phyloP scores from a whole-genome alignment of 139 green algal genomes.

The Chara braunii region DNA sequence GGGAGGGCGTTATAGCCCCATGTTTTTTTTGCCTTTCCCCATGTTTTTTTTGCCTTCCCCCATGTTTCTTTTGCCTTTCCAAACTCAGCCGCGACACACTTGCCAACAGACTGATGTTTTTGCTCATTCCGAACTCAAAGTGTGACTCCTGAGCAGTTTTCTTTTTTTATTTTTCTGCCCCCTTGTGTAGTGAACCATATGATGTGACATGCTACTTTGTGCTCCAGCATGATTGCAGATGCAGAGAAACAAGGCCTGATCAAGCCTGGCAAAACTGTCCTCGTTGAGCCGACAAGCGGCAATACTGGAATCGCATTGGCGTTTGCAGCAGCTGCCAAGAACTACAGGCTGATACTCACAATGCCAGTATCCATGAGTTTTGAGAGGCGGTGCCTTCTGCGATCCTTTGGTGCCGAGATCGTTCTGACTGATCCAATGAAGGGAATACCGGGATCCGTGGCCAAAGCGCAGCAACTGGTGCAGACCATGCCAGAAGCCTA shows the following conservation, averaged over 20 bases:
- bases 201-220: too few species aligned
- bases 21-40: too few species aligned
- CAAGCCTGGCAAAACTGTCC: slow-evolving; percentile 11
- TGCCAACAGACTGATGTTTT: too few species aligned
- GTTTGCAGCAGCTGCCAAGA: slow-evolving; percentile 84
- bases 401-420: slow-evolving; percentile 58
- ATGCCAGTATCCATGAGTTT: slow-evolving; percentile 97
- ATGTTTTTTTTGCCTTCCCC: too few species aligned
- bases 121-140: too few species aligned
- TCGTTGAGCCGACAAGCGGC: slow-evolving; percentile 85
- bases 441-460: too few species aligned
- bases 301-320: slow-evolving; percentile 94
- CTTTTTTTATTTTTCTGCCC: too few species aligned
- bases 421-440: slow-evolving; percentile 54
- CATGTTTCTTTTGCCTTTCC: too few species aligned
- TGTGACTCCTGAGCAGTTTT: too few species aligned
- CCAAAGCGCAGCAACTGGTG: slow-evolving; percentile 85
- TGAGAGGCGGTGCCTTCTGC: slow-evolving; percentile 83
- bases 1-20: too few species aligned
- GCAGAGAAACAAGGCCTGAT: slow-evolving; percentile 39
- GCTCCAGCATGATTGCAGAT: slow-evolving; percentile 33
- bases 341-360: slow-evolving; percentile 92
- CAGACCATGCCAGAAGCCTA: slow-evolving; percentile 60
- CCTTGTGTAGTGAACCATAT: too few species aligned
- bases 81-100: too few species aligned